phyloP scores from a whole-genome alignment of 306 rosid species.

The Datisca glomerata region DNA sequence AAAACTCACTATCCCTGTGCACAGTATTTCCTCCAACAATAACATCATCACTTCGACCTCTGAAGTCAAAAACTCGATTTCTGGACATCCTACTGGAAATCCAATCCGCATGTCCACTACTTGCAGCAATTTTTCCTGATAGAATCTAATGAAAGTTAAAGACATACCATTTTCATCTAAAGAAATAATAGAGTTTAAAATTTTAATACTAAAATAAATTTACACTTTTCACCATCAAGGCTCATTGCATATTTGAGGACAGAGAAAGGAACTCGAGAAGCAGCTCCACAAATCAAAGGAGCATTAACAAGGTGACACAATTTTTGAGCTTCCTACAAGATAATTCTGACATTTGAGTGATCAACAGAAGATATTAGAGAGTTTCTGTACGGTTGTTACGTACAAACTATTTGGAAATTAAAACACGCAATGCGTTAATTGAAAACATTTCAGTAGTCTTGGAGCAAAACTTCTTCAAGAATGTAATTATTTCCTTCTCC shows the following conservation, averaged over 20 bases:
- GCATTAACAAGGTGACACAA: constrained; percentile 73
- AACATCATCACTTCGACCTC: constrained; percentile 89
- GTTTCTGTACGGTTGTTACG: too few relatives aligned
- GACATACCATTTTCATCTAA: too few relatives aligned
- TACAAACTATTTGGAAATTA: too few relatives aligned
- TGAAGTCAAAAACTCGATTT: constrained; percentile 56
- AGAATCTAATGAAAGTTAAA: neutral
- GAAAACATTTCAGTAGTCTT: too few relatives aligned
- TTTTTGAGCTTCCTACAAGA: constrained; percentile 67
- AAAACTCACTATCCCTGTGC: constrained; percentile 70
- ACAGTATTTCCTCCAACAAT: constrained; percentile 88
- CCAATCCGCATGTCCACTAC: constrained; percentile 80
- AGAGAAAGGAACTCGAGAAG: constrained; percentile 73
- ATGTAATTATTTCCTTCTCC: too few relatives aligned
- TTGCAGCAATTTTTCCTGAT: constrained; percentile 86
- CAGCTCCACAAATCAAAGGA: constrained; percentile 81
- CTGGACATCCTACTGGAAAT: constrained; percentile 69
- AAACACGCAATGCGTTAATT: too few relatives aligned
- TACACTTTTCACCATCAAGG: constrained; percentile 94
- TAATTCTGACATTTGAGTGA: too few relatives aligned
- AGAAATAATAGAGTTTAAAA: neutral
- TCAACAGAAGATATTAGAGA: too few relatives aligned
- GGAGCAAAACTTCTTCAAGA: too few relatives aligned
- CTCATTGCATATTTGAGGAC: constrained; percentile 96
- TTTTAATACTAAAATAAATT: neutral